A percentile compares a stretch with the other conserved stretches of the same genome.
phyloP scores from a whole-genome alignment of 1,284 basidiomycete genomes.

The Sporisorium graminicola region DNA sequence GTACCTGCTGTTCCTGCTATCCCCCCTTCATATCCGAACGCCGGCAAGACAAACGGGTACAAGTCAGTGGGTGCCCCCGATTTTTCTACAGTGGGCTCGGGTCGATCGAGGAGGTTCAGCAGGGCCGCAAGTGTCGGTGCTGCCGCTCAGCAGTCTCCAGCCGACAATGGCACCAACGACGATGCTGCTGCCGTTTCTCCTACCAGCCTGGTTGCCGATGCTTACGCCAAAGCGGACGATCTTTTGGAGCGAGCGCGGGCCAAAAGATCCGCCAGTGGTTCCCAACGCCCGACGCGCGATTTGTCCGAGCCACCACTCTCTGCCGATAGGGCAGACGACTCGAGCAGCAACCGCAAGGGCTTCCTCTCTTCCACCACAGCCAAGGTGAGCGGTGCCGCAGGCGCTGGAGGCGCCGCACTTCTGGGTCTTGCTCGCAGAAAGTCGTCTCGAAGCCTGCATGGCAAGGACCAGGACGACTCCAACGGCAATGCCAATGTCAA shows the following conservation, averaged over 20 bases:
- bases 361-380: constrained; percentile 38
- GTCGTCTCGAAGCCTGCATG: constrained; percentile 32
- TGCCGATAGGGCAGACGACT: not conserved
- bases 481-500: constrained; percentile 2
- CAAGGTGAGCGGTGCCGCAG: constrained; percentile 33
- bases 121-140: constrained; percentile 19
- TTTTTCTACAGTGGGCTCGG: not conserved
- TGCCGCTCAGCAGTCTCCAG: constrained; percentile 1
- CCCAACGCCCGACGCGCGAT: constrained; percentile 8
- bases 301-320: constrained; percentile 11
- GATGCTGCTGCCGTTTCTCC: not conserved
- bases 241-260: constrained; percentile 38
- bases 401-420: constrained; percentile 23
- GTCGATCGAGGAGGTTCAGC: constrained; percentile 28
- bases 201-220: constrained; percentile 9
- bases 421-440: constrained; percentile 28
- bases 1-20: constrained; percentile 28
- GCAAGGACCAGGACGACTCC: constrained; percentile 5
- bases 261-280: constrained; percentile 13
- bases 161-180: not conserved
- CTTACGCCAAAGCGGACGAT: constrained; percentile 39
- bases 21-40: constrained; percentile 18
- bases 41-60: constrained; percentile 16
- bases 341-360: constrained; percentile 3
- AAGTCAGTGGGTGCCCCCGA: constrained; percentile 21